These are phyloP conservation scores for Mycena crocata DNA, from an alignment of 768 basidiomycete genomes.

Conservation along the genomic window DNA sequence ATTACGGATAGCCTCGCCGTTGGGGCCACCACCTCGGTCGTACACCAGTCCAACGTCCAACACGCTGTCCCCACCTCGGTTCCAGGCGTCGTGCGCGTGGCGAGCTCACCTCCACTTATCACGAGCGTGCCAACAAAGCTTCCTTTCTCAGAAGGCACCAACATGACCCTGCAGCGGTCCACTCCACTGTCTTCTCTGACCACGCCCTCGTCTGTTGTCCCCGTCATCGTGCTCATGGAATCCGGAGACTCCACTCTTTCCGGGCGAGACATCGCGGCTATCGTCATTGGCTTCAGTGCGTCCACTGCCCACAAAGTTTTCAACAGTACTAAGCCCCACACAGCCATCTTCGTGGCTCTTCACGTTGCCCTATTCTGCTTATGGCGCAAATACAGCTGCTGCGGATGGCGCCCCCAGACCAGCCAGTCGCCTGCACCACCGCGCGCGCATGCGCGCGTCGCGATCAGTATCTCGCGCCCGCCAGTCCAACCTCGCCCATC, in stretches of 20 bases:
- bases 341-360: not conserved
- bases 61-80: no score
- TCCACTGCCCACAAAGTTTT: not conserved
- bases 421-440: not conserved
- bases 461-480: not conserved
- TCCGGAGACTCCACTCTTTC: not conserved
- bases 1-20: no score
- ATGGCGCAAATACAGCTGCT: not conserved
- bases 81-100: no score
- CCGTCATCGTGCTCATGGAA: not conserved
- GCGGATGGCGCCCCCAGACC: not conserved
- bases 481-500: not conserved
- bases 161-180: not conserved
- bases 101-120: no score
- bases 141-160: no score
- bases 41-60: no score
- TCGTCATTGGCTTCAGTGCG: slow-evolving; percentile 2
- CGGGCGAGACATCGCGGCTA: not conserved
- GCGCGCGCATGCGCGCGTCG: not conserved
- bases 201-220: not conserved
- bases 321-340: not conserved
- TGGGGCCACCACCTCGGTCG: no score
- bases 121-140: no score
- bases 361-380: slow-evolving; percentile 5
- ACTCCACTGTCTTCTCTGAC: not conserved